phyloP scores from a whole-genome alignment of 768 basidiomycete genomes.

The Boletus rubropictus region DNA sequence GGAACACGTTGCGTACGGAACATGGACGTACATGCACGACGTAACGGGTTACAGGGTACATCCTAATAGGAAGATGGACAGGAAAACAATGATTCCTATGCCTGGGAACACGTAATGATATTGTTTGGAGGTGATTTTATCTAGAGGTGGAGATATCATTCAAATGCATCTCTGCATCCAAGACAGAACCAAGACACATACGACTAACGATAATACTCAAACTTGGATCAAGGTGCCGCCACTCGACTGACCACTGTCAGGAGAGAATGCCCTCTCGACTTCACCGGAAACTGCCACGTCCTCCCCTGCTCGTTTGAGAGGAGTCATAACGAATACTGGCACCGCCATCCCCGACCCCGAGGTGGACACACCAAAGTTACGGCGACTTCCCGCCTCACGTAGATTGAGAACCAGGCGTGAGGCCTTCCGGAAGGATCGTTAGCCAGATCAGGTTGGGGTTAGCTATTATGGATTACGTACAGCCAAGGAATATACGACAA shows the following conservation, averaged over 20 bases:
- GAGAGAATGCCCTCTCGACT: background rate
- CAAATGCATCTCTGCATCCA: background rate
- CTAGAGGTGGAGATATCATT: background rate
- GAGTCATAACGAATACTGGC: background rate
- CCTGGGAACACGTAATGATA: background rate
- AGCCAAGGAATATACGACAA: background rate
- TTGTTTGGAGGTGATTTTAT: background rate
- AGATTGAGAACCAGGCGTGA: background rate
- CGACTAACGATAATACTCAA: background rate
- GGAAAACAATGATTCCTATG: background rate
- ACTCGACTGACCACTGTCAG: background rate
- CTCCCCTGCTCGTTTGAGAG: background rate
- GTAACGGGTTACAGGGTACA: background rate
- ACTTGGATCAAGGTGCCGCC: background rate
- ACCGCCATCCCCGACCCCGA: background rate
- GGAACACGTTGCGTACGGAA: background rate
- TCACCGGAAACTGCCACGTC: background rate
- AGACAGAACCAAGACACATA: background rate
- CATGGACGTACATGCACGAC: background rate
- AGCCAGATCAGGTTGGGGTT: background rate
- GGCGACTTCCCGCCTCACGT: background rate
- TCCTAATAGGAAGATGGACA: background rate
- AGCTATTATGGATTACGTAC: background rate
- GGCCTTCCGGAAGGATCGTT: background rate
- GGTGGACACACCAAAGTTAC: background rate